phyloP scores from a whole-genome alignment of 2,329 filamentous ascomycete species.

The Cadophora luteo-olivacea region DNA sequence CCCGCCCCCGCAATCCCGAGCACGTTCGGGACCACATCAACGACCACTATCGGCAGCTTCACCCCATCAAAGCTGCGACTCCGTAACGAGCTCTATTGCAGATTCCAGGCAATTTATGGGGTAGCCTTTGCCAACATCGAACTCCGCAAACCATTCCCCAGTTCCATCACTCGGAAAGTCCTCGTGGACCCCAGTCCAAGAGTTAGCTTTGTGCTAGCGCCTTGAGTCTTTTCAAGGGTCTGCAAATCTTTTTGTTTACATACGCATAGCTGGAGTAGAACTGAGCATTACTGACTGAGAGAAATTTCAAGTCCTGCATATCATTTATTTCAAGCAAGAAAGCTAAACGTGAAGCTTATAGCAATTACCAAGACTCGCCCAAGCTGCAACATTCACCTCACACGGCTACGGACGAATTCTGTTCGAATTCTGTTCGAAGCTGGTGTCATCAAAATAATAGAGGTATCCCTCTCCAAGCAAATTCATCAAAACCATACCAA shows the following conservation, averaged over 20 bases:
- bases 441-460: too few relatives aligned
- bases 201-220: not conserved
- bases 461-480: not conserved
- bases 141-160: not conserved
- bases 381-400: not conserved
- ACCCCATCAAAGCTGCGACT: not conserved
- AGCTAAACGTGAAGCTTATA: not conserved
- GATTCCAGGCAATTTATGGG: not conserved
- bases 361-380: not conserved
- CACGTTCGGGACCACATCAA: not conserved
- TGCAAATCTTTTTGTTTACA: not conserved
- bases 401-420: too few relatives aligned
- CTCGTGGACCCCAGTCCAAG: not conserved
- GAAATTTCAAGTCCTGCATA: not conserved
- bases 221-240: not conserved
- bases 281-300: not conserved
- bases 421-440: too few relatives aligned
- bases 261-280: not conserved
- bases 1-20: conserved; percentile 1
- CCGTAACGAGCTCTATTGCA: not conserved
- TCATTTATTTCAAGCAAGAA: not conserved
- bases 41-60: not conserved
- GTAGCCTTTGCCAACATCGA: not conserved
- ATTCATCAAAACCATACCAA: not conserved
- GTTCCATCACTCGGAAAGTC: not conserved